Evolutionary conservation across 305 asterid species (phyloP).

Genomic region (Striga hermonthica): DNA sequence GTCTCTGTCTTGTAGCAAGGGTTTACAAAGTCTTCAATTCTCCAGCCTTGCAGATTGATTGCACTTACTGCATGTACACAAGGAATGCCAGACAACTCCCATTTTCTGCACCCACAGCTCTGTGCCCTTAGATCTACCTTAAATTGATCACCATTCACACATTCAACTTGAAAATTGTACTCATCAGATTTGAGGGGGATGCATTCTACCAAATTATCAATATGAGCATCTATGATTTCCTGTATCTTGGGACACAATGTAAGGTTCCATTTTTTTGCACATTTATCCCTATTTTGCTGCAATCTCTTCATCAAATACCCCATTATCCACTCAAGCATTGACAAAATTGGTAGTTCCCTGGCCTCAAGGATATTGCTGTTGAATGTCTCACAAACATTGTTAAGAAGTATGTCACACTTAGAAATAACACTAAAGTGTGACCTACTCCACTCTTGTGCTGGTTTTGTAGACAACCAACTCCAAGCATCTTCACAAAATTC

Average conservation of each 20-base stretch:
- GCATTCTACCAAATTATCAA: background rate
- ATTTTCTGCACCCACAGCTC: background rate
- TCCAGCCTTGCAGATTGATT: background rate
- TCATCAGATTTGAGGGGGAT: background rate
- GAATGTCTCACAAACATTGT: background rate
- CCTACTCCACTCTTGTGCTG: background rate
- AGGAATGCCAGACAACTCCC: background rate
- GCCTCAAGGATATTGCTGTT: background rate
- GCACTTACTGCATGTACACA: background rate
- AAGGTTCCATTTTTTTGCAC: no score
- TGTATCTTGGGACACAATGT: background rate
- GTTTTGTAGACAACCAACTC: background rate
- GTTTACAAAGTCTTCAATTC: background rate
- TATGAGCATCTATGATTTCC: background rate
- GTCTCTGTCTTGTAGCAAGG: background rate
- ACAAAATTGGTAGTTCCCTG: background rate
- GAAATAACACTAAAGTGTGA: background rate
- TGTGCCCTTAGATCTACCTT: background rate
- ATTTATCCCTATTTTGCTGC: background rate
- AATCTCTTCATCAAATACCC: background rate
- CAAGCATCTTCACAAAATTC: background rate
- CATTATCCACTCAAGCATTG: conserved; percentile 1
- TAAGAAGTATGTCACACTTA: background rate
- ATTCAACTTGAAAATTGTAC: background rate
- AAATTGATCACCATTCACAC: background rate